Conservation (phyloP, 2,329 filamentous ascomycete species). For the Monilinia vaccinii-corymbosi region DNA sequence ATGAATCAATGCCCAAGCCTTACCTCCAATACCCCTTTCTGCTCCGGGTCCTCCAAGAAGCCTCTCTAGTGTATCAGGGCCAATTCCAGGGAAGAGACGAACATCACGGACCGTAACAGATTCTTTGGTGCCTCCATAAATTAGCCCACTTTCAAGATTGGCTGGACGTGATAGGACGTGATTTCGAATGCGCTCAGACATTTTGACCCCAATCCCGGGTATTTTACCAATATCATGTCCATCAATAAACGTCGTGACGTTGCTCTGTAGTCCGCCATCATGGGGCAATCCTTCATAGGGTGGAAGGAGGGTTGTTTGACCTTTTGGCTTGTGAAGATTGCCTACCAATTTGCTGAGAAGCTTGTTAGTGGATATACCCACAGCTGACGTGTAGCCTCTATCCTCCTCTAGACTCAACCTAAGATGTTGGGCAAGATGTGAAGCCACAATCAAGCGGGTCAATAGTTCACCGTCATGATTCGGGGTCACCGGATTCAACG, state of each 20-base stretch:
- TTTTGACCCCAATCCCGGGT: conserved; percentile 77
- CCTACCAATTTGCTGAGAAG: conserved; percentile 78
- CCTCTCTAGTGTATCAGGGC: conserved; percentile 54
- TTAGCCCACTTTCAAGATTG: conserved; percentile 35
- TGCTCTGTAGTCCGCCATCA: conserved; percentile 33
- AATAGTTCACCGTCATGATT: conserved; percentile 16
- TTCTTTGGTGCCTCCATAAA: conserved; percentile 42
- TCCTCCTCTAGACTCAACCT: conserved; percentile 63
- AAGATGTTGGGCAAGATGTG: conserved; percentile 70
- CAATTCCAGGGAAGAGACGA: conserved; percentile 53
- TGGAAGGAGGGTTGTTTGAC: conserved; percentile 75
- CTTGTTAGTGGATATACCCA: conserved; percentile 83
- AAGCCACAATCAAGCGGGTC: conserved; percentile 62
- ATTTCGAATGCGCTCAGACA: conserved; percentile 57
- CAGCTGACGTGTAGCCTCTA: conserved; percentile 78
- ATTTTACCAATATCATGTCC: conserved; percentile 67
- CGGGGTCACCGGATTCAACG: conserved; percentile 3
- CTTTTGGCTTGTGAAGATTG: conserved; percentile 74
- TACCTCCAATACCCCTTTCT: conserved; percentile 60
- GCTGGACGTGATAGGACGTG: conserved; percentile 42
- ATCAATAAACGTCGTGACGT: conserved; percentile 64
- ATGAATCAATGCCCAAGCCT: conserved; percentile 71
- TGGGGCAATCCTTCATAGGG: conserved; percentile 36
- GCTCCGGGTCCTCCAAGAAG: conserved; percentile 62
- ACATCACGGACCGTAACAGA: conserved; percentile 57